Percentiles rank a stretch among this genome's conserved stretches.
Conservation (phyloP, 176 grass and related monocot species). For the Triticum timopheevii region DNA sequence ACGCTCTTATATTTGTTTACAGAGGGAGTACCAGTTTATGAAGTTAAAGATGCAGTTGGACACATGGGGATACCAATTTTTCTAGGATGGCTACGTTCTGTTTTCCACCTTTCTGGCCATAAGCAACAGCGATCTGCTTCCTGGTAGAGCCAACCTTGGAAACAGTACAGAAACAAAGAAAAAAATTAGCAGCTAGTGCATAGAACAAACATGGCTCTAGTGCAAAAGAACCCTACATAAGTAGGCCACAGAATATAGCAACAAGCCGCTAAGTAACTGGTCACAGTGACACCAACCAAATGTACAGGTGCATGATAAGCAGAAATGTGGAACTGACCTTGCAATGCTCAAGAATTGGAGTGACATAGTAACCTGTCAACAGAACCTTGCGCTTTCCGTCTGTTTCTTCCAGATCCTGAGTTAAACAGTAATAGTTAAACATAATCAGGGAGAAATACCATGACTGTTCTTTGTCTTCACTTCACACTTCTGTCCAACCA, state of each 20-base stretch:
- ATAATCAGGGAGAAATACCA: conserved; percentile 14
- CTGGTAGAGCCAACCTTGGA: conserved; percentile 76
- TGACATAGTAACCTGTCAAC: conserved; percentile 73
- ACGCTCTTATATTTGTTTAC: no score
- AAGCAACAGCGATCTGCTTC: conserved; percentile 70
- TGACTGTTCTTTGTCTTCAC: not conserved
- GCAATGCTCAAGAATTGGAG: conserved; percentile 94
- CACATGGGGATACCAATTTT: conserved; percentile 69
- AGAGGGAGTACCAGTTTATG: not conserved
- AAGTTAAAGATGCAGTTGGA: conserved; percentile 1
- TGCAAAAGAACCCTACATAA: conserved; percentile 3
- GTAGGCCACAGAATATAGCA: conserved; percentile 17
- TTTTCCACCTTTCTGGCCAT: conserved; percentile 83
- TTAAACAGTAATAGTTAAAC: conserved; percentile 27
- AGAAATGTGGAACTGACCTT: conserved; percentile 53
- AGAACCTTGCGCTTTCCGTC: conserved; percentile 73
- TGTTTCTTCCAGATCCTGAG: conserved; percentile 76
- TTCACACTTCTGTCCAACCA: conserved; percentile 30
- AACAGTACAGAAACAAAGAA: not conserved
- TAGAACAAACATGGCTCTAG: not conserved
- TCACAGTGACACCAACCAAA: not conserved
- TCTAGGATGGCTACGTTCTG: conserved; percentile 81
- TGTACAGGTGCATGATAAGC: not conserved
- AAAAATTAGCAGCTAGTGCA: conserved; percentile 7
- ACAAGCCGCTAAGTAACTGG: not conserved